A percentile compares a stretch with the other conserved stretches of the same genome.
Conservation (phyloP, 805 yeast genomes). For the Yarrowia deformans region DNA sequence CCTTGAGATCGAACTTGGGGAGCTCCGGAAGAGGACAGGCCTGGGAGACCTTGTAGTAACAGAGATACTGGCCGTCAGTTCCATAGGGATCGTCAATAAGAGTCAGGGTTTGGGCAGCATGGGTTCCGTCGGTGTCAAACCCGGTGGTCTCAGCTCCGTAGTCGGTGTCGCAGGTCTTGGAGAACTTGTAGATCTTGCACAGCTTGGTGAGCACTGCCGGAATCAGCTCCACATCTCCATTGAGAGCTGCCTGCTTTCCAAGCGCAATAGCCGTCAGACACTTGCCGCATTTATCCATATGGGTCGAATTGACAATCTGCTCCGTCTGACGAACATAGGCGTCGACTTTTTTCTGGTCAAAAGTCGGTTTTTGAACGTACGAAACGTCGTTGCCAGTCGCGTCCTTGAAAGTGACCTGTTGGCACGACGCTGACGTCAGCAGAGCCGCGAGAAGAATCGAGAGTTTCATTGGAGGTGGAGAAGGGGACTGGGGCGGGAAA, state of each 20-base stretch:
- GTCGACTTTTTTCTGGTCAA: conserved; percentile 20
- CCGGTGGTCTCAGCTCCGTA: conserved; percentile 10
- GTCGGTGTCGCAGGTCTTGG: conserved; percentile 7
- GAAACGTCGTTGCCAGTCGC: conserved; percentile 20
- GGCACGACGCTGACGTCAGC: not conserved
- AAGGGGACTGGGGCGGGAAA: too few species aligned
- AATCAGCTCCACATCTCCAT: conserved; percentile 16
- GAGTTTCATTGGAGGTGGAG: not conserved
- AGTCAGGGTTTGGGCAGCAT: conserved; percentile 60
- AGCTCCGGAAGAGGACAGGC: conserved; percentile 58
- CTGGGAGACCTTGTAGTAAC: conserved; percentile 58
- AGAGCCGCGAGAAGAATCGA: not conserved
- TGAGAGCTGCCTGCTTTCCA: conserved; percentile 17
- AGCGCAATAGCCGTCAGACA: conserved; percentile 25
- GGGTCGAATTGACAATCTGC: conserved; percentile 31
- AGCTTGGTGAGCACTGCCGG: conserved; percentile 7
- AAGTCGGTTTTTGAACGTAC: conserved; percentile 12
- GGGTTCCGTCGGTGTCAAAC: conserved; percentile 17
- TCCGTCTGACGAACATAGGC: conserved; percentile 23
- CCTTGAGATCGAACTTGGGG: conserved; percentile 57
- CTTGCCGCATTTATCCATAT: conserved; percentile 24
- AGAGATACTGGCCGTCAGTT: conserved; percentile 66
- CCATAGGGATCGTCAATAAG: conserved; percentile 59
- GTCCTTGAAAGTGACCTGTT: conserved; percentile 20
- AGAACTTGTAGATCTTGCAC: conserved; percentile 22